Conservation (phyloP, 2,329 filamentous ascomycete genomes). For the Aureobasidium sp. region DNA sequence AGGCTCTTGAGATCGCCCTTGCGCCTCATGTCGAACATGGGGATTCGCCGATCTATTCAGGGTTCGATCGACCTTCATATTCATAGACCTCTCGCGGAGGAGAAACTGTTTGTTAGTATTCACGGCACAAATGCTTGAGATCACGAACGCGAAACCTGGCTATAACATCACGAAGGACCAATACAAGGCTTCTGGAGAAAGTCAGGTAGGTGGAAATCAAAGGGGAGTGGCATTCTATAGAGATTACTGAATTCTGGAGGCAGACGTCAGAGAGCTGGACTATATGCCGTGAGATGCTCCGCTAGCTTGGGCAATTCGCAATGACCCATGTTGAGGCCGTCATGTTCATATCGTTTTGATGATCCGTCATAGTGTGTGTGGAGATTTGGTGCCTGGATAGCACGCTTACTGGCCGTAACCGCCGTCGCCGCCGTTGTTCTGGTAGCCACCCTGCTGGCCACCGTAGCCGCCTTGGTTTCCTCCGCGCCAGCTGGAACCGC, state of each 20-base stretch:
- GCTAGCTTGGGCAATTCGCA: constrained; percentile 12
- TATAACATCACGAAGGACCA: too few relatives aligned
- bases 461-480: constrained; percentile 24
- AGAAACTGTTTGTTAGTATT: background rate
- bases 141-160: background rate
- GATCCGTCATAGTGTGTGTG: constrained; percentile 6
- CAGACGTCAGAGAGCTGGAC: constrained; percentile 10
- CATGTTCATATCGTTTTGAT: constrained; percentile 12
- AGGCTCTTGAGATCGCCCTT: background rate
- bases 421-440: constrained; percentile 10
- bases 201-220: background rate
- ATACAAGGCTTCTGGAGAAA: background rate
- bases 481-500: constrained; percentile 21
- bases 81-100: background rate
- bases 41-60: too few relatives aligned
- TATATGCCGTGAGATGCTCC: constrained; percentile 11
- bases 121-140: background rate
- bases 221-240: constrained; percentile 14
- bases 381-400: background rate
- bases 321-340: constrained; percentile 1
- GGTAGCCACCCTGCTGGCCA: constrained; percentile 16
- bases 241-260: constrained; percentile 8
- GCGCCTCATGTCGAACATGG: background rate
- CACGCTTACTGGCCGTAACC: constrained; percentile 14
- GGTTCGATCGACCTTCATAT: background rate